These are phyloP conservation scores for Phaeosphaeria sp. DNA, from an alignment of 2,329 filamentous ascomycete genomes.

Conservation along the genomic window DNA sequence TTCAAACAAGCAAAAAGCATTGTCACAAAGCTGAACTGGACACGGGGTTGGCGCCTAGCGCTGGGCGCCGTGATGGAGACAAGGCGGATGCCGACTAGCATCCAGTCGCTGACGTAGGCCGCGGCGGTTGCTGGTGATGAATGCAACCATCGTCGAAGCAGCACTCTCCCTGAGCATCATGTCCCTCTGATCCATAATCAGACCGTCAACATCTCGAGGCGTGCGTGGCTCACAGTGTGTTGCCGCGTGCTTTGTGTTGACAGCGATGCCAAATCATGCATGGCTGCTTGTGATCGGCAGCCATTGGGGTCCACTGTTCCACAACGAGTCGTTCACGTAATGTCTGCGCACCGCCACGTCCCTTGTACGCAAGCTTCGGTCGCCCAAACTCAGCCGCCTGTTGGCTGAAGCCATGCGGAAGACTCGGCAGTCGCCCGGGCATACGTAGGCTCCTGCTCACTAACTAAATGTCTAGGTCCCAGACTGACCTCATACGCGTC, in stretches of 20 bases:
- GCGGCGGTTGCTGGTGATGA: background rate
- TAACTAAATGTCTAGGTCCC: background rate
- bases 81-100: background rate
- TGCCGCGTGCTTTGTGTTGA: background rate
- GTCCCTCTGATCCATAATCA: background rate
- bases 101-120: background rate
- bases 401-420: background rate
- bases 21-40: background rate
- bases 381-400: background rate
- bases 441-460: background rate
- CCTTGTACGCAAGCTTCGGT: conserved; percentile 1
- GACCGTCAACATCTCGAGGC: background rate
- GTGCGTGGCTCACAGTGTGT: background rate
- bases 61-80: background rate
- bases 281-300: background rate
- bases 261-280: background rate
- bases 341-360: background rate
- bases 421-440: background rate
- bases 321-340: conserved; percentile 1
- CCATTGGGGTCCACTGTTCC: background rate
- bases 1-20: background rate
- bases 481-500: background rate
- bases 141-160: background rate
- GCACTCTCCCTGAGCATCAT: background rate
- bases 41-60: background rate